These are phyloP conservation scores for Entomortierella beljakovae DNA, from an alignment of 192 early-diverging fungal genomes.

Conservation along the genomic window DNA sequence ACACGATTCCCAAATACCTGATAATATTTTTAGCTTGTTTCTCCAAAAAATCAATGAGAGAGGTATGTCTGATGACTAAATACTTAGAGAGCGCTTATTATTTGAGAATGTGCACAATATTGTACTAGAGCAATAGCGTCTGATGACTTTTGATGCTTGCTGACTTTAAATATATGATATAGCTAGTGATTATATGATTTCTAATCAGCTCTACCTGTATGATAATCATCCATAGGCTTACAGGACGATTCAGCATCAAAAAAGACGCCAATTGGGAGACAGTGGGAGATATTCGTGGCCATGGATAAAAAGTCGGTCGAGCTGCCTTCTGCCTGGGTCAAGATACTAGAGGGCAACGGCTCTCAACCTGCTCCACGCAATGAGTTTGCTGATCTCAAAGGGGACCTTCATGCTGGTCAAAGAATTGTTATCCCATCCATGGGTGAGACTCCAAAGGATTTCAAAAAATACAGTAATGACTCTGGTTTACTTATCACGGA, in stretches of 20 bases:
- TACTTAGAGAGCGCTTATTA: too few species aligned
- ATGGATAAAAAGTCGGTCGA: constrained; percentile 15
- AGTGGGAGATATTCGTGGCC: constrained; percentile 2
- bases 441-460: constrained; percentile 11
- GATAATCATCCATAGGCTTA: too few species aligned
- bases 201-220: too few species aligned
- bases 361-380: constrained; percentile 12
- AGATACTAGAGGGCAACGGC: constrained; percentile 9
- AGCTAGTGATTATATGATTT: too few species aligned
- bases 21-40: too few species aligned
- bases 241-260: neutral
- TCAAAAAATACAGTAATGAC: neutral
- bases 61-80: too few species aligned
- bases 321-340: constrained; percentile 15
- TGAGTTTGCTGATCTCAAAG: constrained; percentile 17
- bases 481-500: constrained; percentile 28
- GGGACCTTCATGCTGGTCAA: constrained; percentile 17
- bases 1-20: too few species aligned
- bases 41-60: too few species aligned
- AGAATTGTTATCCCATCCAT: constrained; percentile 14
- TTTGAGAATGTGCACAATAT: too few species aligned
- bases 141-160: too few species aligned
- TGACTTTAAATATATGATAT: too few species aligned
- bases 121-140: too few species aligned
- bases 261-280: constrained; percentile 21